phyloP scores from a whole-genome alignment of 1,139 yeast species.

The Yamadazyma membranifaciens region DNA sequence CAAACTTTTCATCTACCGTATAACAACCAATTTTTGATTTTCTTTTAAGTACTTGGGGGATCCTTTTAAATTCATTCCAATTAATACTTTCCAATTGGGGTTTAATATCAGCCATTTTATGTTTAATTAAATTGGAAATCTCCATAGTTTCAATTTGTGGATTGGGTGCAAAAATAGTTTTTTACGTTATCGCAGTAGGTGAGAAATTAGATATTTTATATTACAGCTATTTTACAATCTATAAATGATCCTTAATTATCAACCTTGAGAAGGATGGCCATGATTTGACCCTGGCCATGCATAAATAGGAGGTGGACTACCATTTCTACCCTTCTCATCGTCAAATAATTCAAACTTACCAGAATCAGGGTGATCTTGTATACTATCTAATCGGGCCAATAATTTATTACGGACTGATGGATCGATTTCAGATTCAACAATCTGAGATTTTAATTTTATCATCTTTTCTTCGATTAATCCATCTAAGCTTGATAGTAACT shows the following conservation, averaged over 20 bases:
- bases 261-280: conserved; percentile 50
- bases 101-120: not conserved
- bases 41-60: conserved; percentile 34
- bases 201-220: not conserved
- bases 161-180: conserved; percentile 1
- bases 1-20: conserved; percentile 41
- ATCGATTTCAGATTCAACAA: conserved; percentile 10
- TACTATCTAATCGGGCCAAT: conserved; percentile 17
- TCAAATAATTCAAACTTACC: conserved; percentile 19
- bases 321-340: conserved; percentile 22
- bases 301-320: conserved; percentile 42
- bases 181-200: too few species aligned
- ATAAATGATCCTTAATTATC: not conserved
- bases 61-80: conserved; percentile 26
- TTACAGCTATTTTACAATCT: conserved; percentile 1
- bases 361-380: conserved; percentile 12
- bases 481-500: conserved; percentile 45
- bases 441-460: conserved; percentile 11
- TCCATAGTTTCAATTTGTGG: conserved; percentile 3
- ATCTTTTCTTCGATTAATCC: conserved; percentile 42
- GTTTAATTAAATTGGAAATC: not conserved
- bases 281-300: conserved; percentile 74
- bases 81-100: conserved; percentile 13
- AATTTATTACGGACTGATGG: conserved; percentile 16
- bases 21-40: conserved; percentile 28